Percentiles rank a stretch among this genome's conserved stretches.
Evolutionary conservation across 129 eudicot species (phyloP).

Genomic region (Silybum marianum): DNA sequence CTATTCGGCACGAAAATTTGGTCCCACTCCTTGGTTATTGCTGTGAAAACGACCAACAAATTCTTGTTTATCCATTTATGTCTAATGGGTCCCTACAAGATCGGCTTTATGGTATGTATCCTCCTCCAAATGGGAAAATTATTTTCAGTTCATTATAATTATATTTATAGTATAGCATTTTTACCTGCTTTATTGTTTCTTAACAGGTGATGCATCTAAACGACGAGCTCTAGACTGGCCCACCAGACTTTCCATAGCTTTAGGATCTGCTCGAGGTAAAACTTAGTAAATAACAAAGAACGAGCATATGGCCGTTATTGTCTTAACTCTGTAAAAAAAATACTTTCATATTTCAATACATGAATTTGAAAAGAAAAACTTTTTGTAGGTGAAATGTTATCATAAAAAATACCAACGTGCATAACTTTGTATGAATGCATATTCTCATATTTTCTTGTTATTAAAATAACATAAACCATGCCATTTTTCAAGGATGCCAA

Average conservation of each 20-base stretch:
- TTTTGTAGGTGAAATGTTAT: background rate
- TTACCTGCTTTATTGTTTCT: conserved; percentile 13
- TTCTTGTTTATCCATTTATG: conserved; percentile 91
- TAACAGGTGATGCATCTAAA: conserved; percentile 76
- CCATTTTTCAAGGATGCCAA: no score
- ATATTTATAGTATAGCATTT: conserved; percentile 1
- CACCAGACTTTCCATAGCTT: conserved; percentile 78
- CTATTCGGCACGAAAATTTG: conserved; percentile 73
- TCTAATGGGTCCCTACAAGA: conserved; percentile 92
- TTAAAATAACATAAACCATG: no score
- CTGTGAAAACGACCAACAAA: conserved; percentile 82
- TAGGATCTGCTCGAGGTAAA: conserved; percentile 92
- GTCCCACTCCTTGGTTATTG: conserved; percentile 88
- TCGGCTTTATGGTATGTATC: conserved; percentile 76
- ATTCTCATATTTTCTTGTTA: no score
- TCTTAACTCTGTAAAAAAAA: no score
- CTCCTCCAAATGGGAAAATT: conserved; percentile 11
- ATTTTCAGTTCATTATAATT: conserved; percentile 10
- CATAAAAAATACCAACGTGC: background rate
- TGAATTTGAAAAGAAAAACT: background rate
- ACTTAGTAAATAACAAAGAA: no score
- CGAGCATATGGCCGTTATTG: no score
- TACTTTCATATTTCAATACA: background rate
- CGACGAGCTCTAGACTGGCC: conserved; percentile 84
- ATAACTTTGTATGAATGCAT: background rate